A percentile compares a stretch with the other conserved stretches of the same genome.
Evolutionary conservation across 345 rosid genomes (phyloP).

Genomic region (Garcia nutans): DNA sequence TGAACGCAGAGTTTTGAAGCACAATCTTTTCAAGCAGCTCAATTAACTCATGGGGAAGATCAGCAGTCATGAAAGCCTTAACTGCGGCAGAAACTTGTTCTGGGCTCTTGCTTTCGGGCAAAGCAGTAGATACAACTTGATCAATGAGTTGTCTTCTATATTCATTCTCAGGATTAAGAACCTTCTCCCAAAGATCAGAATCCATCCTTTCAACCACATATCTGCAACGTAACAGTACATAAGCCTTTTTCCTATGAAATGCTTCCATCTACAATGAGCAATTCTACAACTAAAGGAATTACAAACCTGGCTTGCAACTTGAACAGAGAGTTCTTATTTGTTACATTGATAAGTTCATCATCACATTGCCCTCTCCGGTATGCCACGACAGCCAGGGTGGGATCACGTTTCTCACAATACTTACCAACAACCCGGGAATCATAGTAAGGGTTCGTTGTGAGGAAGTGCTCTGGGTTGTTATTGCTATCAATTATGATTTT

Average conservation of each 20-base stretch:
- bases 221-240: conserved; percentile 42
- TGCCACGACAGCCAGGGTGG: conserved; percentile 96
- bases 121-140: conserved; percentile 96
- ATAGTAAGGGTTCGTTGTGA: conserved; percentile 96
- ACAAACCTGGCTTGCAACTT: conserved; percentile 96
- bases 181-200: conserved; percentile 97
- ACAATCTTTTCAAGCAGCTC: conserved; percentile 95
- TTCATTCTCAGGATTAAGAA: conserved; percentile 78
- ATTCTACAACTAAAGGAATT: conserved; percentile 1
- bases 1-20: conserved; percentile 96
- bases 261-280: conserved; percentile 1
- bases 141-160: conserved; percentile 91
- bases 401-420: conserved; percentile 99
- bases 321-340: conserved; percentile 93
- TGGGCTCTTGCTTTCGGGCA: conserved; percentile 90
- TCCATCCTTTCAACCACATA: conserved; percentile 99
- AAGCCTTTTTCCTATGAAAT: conserved; percentile 15
- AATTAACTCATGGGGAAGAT: conserved; percentile 75
- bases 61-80: conserved; percentile 83
- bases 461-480: conserved; percentile 98
- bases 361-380: conserved; percentile 98
- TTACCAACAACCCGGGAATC: conserved; percentile 98
- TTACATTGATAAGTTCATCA: conserved; percentile 93
- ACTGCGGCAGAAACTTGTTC: conserved; percentile 87
- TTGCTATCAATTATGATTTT: conserved; percentile 98